Base-by-base conservation (phyloP, 257 asterid species). In the Catharanthus roseus region DNA sequence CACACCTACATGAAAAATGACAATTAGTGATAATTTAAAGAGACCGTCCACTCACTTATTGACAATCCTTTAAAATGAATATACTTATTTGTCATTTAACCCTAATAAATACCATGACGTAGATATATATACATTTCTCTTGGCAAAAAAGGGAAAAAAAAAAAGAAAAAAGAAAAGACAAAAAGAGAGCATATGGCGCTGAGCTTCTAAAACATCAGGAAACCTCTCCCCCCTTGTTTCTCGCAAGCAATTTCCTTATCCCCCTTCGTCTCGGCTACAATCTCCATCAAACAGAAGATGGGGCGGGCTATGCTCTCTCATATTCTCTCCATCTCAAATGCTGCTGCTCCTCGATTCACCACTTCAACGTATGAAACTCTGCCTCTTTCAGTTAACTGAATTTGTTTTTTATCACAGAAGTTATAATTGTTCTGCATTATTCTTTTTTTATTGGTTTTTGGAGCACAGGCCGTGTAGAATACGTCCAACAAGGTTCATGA, bases 261-360 rank as follows among this genome's bases (percentile, higher is more conserved):
- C 31, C 29, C 56, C 39, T 29, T 49, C n/a, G n/a, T n/a, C n/a
- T n/a, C n/a, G n/a, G 18, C 9, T 56, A 28, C 38, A 56, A 18
- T 12, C 62, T 57, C 54, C 21, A 61, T 33, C 65, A 70, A 64
- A 31, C 74, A 9, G 34, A 82, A 69, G 72, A 90, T 90, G 97
- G 93, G 88, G 49, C 85, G 90, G 75, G 78, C 86, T 66, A 68
- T 86, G 28, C 79, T 91, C 82, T 89, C 90, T 51, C 92, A 81
- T 74, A 81, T 83, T 82, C 83, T 78, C 73, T 72, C 83, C 75
- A 74, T 88, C 75, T 84, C 90, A 78, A 74, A n/a, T n/a, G n/a
- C 28, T 76, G 47, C 86, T 69, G 75, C 83, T 70, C 96, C 86
- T 13, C 84, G 83, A 76, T 84, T 82, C 85, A 54, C 83, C 74